Evolutionary conservation across 2,329 filamentous ascomycete genomes (phyloP), one percentile per base, ranked within the genome.

Genomic region (Fusarium ambrosium): DNA sequence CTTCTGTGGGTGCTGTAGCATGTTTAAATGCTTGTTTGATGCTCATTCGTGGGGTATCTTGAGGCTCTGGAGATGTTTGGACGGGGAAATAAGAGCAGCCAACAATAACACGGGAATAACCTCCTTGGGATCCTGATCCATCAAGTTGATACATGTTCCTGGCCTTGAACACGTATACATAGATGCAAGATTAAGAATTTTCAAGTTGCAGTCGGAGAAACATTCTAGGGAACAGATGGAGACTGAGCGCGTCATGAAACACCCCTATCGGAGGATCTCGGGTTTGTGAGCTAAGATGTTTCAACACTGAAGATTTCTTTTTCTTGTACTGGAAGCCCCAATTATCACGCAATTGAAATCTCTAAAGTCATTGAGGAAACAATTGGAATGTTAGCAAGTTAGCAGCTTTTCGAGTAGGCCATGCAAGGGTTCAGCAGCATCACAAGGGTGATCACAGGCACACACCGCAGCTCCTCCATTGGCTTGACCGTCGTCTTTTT

Each of bases 11-110:
- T 32, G 48, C 27, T 53, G 48, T 53, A 32, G 48, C 48, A 53
- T 53, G 48, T 53, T 53, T 53, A 53, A 53, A 20, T 14, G 24
- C 48, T 53, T 53, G 48, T 53, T 32, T 32, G 48, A 32, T 3
- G 48, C 48, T 53, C 48, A 53, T 53, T 53, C 48, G 48, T 53
- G 48, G 48, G 48, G 48, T 53, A 53, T 20, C 48, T 53, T 53
- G 48, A 53, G 48, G 48, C 48, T 53, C 48, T 53, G 27, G 48
- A 3, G 48, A 53, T 53, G 48, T 53, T 53, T 53, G 27, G 27
- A 45, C 48, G 48, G 48, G 7, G 27, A 53, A 53, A 53, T 53
- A 32, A 1, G 18, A 5, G 10, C 6, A 6, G 8, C 48, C 48
- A 53, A 53, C 48, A 9, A 11, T 1, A 1, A 14, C 18, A 2